phyloP scores from a whole-genome alignment of 805 yeast species.

The Tetrapisispora namnaoensis region DNA sequence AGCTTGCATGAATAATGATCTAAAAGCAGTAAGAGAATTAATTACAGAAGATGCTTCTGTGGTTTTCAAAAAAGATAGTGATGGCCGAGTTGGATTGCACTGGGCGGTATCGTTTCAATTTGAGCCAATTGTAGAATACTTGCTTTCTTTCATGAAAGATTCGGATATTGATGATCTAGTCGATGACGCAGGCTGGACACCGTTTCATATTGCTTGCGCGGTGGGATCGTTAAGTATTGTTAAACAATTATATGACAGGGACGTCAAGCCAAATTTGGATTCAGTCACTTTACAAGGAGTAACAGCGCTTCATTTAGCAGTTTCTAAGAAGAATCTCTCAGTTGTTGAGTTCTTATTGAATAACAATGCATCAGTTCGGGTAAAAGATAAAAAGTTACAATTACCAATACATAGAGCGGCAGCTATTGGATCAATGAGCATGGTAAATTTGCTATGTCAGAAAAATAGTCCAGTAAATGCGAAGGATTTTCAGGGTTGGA shows the following conservation, averaged over 20 bases:
- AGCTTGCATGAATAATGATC: constrained; percentile 57
- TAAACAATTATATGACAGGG: constrained; percentile 40
- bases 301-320: constrained; percentile 69
- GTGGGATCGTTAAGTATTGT: constrained; percentile 53
- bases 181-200: constrained; percentile 84
- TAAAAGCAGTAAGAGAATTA: constrained; percentile 40
- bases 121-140: constrained; percentile 37
- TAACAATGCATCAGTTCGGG: constrained; percentile 50
- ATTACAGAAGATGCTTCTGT: constrained; percentile 40
- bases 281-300: constrained; percentile 56
- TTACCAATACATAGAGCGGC: constrained; percentile 78
- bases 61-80: constrained; percentile 48
- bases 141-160: constrained; percentile 27
- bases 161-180: constrained; percentile 56
- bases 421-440: constrained; percentile 53
- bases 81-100: constrained; percentile 71
- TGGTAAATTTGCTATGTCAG: constrained; percentile 45
- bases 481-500: constrained; percentile 67
- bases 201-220: constrained; percentile 73
- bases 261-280: constrained; percentile 48
- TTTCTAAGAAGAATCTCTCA: constrained; percentile 51
- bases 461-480: constrained; percentile 56
- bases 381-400: constrained; percentile 57
- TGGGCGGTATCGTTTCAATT: constrained; percentile 76
- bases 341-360: constrained; percentile 47